These are phyloP conservation scores for Geotrichum candidum DNA, from an alignment of 1,139 yeast genomes.

Conservation along the genomic window DNA sequence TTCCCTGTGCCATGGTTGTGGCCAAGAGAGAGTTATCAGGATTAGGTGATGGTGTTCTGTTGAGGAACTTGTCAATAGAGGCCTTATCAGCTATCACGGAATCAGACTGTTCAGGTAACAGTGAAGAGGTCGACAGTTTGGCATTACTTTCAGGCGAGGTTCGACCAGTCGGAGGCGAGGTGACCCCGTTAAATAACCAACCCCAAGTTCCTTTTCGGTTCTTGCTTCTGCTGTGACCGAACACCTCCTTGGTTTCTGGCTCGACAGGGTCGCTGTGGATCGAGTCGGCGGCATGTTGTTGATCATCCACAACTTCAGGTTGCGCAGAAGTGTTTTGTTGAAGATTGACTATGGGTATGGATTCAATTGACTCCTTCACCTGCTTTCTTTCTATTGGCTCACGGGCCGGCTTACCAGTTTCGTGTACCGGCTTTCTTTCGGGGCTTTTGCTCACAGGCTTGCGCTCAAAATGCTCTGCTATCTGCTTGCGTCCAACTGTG, in stretches of 20 bases:
- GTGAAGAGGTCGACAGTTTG: not conserved
- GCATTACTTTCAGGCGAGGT: not conserved
- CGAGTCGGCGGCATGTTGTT: not conserved
- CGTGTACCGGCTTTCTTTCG: not conserved
- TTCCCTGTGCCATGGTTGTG: not conserved
- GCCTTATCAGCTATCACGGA: conserved; percentile 8
- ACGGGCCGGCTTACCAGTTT: not conserved
- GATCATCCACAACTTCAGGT: not conserved
- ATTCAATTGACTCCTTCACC: not conserved
- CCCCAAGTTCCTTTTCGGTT: conserved; percentile 26
- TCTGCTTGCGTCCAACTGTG: not conserved
- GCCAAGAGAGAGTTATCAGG: not conserved
- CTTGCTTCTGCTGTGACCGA: conserved; percentile 7
- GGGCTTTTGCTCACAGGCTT: not conserved
- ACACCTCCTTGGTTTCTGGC: not conserved
- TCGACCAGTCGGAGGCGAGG: not conserved
- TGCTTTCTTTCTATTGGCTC: not conserved
- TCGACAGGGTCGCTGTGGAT: not conserved
- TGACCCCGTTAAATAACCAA: conserved; percentile 23
- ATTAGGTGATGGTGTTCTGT: conserved; percentile 5
- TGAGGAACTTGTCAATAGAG: conserved; percentile 15
- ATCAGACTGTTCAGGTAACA: not conserved
- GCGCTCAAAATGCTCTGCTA: not conserved
- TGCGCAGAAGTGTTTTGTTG: not conserved
- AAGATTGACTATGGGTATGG: not conserved